phyloP scores from a whole-genome alignment of 139 green algal genomes.

The Chlorella ohadii region DNA sequence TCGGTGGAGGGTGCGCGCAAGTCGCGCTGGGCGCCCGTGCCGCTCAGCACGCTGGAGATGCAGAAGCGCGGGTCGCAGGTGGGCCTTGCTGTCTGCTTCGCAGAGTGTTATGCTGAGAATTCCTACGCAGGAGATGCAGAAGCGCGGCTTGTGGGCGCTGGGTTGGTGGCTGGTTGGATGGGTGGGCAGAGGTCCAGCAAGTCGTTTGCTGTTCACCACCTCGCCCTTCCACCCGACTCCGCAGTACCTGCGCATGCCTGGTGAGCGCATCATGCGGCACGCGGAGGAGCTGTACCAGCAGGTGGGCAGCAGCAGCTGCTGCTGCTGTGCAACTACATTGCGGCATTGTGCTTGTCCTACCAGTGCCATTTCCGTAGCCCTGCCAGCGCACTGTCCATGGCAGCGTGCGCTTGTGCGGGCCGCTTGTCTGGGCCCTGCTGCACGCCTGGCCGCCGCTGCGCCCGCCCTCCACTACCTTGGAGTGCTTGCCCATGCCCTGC shows the following conservation, averaged over 20 bases:
- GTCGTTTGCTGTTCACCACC: neutral
- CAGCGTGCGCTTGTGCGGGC: too few species aligned
- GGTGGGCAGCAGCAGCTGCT: neutral
- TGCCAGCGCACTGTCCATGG: too few species aligned
- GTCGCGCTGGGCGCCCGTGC: slow-evolving; percentile 72
- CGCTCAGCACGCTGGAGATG: slow-evolving; percentile 96
- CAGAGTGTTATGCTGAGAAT: too few species aligned
- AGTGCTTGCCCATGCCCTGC: neutral
- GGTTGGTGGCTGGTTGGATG: neutral
- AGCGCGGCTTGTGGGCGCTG: slow-evolving; percentile 66
- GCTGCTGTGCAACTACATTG: too few species aligned
- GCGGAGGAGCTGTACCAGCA: slow-evolving; percentile 98
- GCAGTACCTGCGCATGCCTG: slow-evolving; percentile 77
- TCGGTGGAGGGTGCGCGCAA: slow-evolving; percentile 65
- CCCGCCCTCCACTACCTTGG: too few species aligned
- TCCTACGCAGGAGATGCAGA: slow-evolving; percentile 93
- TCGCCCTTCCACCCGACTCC: neutral
- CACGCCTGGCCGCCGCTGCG: too few species aligned
- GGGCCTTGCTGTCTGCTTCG: too few species aligned
- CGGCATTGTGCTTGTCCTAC: too few species aligned
- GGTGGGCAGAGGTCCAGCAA: too few species aligned
- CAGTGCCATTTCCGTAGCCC: too few species aligned
- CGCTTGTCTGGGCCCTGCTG: too few species aligned
- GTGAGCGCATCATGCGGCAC: slow-evolving; percentile 91
- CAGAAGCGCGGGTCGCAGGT: slow-evolving; percentile 86